Conservation (phyloP, 2,329 filamentous ascomycete species). For the Ophiocordyceps unilateralis region DNA sequence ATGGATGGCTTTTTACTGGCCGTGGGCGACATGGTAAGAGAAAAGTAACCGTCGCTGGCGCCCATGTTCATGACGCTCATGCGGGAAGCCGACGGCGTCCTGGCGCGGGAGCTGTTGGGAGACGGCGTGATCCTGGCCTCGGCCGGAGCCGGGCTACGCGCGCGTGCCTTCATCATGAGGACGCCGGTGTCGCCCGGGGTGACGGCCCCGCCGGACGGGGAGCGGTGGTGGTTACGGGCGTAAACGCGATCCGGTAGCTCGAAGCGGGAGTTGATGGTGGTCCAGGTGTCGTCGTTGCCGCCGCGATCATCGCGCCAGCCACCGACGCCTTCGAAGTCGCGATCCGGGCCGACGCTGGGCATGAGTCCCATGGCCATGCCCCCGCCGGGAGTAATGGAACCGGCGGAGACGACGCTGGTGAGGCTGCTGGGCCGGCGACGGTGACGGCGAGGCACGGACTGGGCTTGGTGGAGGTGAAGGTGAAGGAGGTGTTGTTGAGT, state of each 20-base stretch:
- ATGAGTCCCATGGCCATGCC: slow-evolving; percentile 22
- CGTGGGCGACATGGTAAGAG: slow-evolving; percentile 16
- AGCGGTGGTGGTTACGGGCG: slow-evolving; percentile 23
- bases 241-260: slow-evolving; percentile 27
- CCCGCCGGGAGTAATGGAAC: slow-evolving; percentile 15
- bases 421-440: slow-evolving; percentile 19
- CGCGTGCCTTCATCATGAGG: slow-evolving; percentile 25
- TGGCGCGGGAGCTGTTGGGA: slow-evolving; percentile 29
- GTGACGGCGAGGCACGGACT: slow-evolving; percentile 7
- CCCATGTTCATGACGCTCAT: slow-evolving; percentile 10
- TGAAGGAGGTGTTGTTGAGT: slow-evolving; percentile 1
- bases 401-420: slow-evolving; percentile 13
- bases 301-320: slow-evolving; percentile 29
- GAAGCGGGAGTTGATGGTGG: slow-evolving; percentile 32
- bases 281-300: slow-evolving; percentile 29
- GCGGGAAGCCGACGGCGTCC: slow-evolving; percentile 28
- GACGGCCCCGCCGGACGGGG: slow-evolving; percentile 20
- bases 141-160: slow-evolving; percentile 19
- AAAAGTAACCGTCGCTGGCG: slow-evolving; percentile 25
- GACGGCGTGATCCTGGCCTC: slow-evolving; percentile 11
- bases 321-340: slow-evolving; percentile 42
- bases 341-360: slow-evolving; percentile 30
- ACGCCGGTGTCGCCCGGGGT: slow-evolving; percentile 23
- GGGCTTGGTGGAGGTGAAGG: neutral
- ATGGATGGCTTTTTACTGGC: slow-evolving; percentile 10